Conservation (phyloP, 108 stramenopile species). For the Bacterosira constricta region DNA sequence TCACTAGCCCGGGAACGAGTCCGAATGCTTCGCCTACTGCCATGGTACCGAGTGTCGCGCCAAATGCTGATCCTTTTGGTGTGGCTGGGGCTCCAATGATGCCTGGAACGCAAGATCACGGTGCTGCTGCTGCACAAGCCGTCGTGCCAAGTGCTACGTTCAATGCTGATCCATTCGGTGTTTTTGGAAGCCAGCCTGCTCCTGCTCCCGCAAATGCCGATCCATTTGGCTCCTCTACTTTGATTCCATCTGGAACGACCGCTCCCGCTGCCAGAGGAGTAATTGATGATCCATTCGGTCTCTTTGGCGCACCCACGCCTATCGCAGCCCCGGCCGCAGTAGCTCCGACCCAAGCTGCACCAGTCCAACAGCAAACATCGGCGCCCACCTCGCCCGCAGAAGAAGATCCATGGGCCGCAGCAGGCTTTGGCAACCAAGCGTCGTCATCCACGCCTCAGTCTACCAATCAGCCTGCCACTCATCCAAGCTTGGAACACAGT, state of each 20-base stretch:
- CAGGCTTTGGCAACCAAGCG: neutral
- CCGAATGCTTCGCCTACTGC: neutral
- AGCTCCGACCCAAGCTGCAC: neutral
- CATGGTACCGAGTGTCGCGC: neutral
- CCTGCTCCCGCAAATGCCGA: conserved; percentile 5
- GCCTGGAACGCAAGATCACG: neutral
- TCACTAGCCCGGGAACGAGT: neutral
- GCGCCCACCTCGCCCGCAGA: neutral
- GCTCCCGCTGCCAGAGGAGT: neutral
- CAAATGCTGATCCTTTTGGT: conserved; percentile 1
- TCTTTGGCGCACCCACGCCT: conserved; percentile 21
- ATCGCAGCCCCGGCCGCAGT: neutral
- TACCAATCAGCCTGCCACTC: too few relatives aligned
- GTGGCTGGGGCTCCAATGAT: neutral
- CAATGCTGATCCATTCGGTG: conserved; percentile 42
- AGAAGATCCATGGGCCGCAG: conserved; percentile 15
- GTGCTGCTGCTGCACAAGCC: neutral
- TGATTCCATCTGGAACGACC: conserved; percentile 14
- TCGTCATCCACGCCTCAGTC: neutral
- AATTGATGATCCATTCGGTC: conserved; percentile 25
- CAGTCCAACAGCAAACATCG: neutral
- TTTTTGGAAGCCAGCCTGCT: conserved; percentile 8
- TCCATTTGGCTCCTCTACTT: conserved; percentile 29
- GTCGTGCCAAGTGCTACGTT: conserved; percentile 22
- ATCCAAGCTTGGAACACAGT: neutral